Evolutionary conservation across 108 stramenopile species (phyloP), one percentile per base, ranked within the genome.

Genomic region (Mediolabrus comicus): DNA sequence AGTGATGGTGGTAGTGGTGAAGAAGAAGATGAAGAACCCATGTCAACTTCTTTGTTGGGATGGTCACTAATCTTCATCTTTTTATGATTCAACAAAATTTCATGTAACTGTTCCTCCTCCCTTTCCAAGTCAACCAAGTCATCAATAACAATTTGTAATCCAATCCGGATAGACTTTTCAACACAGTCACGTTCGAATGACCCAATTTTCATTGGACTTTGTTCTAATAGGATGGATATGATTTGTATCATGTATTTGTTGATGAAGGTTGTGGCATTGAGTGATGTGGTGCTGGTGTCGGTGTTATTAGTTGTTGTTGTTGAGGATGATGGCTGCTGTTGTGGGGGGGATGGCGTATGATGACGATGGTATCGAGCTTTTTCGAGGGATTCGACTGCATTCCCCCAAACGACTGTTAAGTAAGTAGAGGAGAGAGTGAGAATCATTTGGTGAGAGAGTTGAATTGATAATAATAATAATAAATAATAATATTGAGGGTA

Each of bases 171-270:
- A 30, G 75, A 74, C 28, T 93, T 90, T 69, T 95, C 87, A 0
- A 96, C 91, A 60, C 96, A 96, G 19, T 77, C 81, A 10, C 81
- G 76, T 70, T 96, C 93, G 35, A 71, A 65, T 31, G 54, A 55
- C 0, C 90, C 92, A 67, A 92, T 92, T 69, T 88, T 91, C 17
- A 65, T 51, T 8, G 87, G 88, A 12, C 87, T 69, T 60, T 96
- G 96, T 60, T 96, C 92, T 17, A 96, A 71, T 12, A 96, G 71
- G 59, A 94, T 94, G 41, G 78, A 71, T 38, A 94, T 83, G 53
- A 96, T 86, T 39, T 83, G 83, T 6, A 53, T 51, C 87, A 95
- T 90, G 71, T 87, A 87, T 38, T 60, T 62, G 43, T 92, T 84
- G 8, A 86, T 83, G 81, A 95, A 95, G 30, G 34, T 25, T 4